Conservation (phyloP, 108 stramenopile species). For the Skeletonema menzelii region DNA sequence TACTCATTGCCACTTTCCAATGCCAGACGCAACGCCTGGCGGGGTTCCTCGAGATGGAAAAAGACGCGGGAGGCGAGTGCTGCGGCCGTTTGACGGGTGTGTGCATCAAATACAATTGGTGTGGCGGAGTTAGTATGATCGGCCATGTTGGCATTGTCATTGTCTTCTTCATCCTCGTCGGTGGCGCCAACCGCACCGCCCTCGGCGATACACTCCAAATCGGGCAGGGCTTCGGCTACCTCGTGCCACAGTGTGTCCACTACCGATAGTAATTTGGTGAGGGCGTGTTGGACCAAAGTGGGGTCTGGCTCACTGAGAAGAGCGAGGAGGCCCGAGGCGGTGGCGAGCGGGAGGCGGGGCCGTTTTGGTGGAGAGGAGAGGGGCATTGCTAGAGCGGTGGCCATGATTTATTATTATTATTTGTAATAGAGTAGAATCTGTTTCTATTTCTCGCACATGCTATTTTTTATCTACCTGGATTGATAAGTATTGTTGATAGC, state of each 20-base stretch:
- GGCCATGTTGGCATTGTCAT: not conserved
- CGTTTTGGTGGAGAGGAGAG: not conserved
- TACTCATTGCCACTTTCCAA: constrained; percentile 81
- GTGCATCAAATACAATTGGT: constrained; percentile 3
- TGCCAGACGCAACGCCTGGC: constrained; percentile 92
- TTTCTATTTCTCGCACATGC: too few species aligned
- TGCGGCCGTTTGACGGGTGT: constrained; percentile 81
- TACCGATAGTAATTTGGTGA: constrained; percentile 58
- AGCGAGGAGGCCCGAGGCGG: constrained; percentile 76
- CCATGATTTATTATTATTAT: not conserved
- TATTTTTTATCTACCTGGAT: too few species aligned
- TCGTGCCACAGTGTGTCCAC: constrained; percentile 88
- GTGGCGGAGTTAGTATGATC: too few species aligned
- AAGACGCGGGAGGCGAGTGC: constrained; percentile 94
- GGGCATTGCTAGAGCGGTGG: constrained; percentile 8
- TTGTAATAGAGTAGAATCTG: too few species aligned
- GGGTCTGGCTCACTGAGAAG: constrained; percentile 71
- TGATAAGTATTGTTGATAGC: too few species aligned
- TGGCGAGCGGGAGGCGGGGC: constrained; percentile 29
- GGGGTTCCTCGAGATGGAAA: constrained; percentile 97
- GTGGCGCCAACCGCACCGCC: constrained; percentile 22
- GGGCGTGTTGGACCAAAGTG: constrained; percentile 53
- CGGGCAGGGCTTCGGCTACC: constrained; percentile 78
- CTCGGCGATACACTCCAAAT: constrained; percentile 84
- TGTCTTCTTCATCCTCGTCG: not conserved